Percentiles rank a stretch among this genome's conserved stretches.
Evolutionary conservation across 2,329 filamentous ascomycete species (phyloP).

Genomic region (Hymenoscyphus fructigenus): DNA sequence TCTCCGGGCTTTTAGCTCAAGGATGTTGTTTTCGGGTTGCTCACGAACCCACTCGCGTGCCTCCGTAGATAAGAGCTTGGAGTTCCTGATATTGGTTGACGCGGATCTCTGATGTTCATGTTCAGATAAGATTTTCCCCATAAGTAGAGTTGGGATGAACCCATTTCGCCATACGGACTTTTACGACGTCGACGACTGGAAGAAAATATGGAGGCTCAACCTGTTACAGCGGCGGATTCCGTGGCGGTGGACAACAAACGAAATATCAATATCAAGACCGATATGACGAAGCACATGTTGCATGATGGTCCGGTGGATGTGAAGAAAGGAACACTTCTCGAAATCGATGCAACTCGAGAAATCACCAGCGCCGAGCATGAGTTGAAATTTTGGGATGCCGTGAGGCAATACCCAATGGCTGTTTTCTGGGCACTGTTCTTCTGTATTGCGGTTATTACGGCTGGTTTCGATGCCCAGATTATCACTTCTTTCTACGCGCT

Average conservation of each 20-base stretch:
- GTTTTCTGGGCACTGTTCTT: conserved; percentile 31
- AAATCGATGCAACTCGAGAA: conserved; percentile 23
- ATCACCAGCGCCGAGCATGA: conserved; percentile 29
- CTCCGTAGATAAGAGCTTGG: not conserved
- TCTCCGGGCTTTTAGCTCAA: not conserved
- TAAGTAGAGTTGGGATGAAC: not conserved
- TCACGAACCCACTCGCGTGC: not conserved
- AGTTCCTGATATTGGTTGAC: not conserved
- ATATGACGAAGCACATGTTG: conserved; percentile 4
- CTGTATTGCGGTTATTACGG: conserved; percentile 30
- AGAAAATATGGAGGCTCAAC: not conserved
- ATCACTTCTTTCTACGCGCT: conserved; percentile 29
- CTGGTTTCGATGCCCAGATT: conserved; percentile 29
- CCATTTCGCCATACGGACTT: not conserved
- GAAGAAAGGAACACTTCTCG: conserved; percentile 25
- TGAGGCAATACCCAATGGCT: conserved; percentile 26
- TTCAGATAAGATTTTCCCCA: not conserved
- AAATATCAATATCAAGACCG: conserved; percentile 1
- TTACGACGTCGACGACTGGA: conserved; percentile 2
- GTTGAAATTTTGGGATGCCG: conserved; percentile 22
- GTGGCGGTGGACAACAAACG: not conserved
- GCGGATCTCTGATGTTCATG: not conserved
- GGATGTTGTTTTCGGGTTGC: not conserved
- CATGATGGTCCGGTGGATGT: conserved; percentile 6
- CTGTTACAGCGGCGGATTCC: not conserved